Conservation (phyloP, 2,329 filamentous ascomycete genomes). For the Pestalotiopsis sp. region DNA sequence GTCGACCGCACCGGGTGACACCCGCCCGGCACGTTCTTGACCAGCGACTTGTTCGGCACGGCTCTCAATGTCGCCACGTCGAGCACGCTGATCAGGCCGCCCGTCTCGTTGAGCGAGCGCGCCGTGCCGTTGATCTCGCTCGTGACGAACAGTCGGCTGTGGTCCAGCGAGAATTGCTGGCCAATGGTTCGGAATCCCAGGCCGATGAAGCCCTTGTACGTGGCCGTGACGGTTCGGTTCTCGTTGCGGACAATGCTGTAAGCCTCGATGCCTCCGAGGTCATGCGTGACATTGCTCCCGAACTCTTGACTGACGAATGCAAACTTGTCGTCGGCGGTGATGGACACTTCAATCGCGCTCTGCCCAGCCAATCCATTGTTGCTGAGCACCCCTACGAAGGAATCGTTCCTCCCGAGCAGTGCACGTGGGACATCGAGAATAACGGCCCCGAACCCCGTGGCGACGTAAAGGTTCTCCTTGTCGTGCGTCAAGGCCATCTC, state of each 20-base stretch:
- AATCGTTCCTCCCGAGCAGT: background rate
- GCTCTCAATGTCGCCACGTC: background rate
- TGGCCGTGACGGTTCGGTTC: background rate
- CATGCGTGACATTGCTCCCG: constrained; percentile 4
- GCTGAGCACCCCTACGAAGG: constrained; percentile 1
- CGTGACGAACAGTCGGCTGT: background rate
- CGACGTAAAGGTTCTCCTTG: background rate
- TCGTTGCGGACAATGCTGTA: background rate
- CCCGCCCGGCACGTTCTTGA: constrained; percentile 1
- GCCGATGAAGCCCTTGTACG: background rate
- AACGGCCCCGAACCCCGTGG: background rate
- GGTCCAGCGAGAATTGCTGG: constrained; percentile 5
- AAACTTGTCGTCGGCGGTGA: constrained; percentile 1
- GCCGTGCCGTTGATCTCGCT: constrained; percentile 6
- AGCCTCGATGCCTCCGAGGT: constrained; percentile 2
- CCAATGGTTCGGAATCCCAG: constrained; percentile 6
- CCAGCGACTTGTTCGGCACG: background rate
- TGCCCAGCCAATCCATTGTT: background rate
- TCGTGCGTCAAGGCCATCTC: background rate
- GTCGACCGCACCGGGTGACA: background rate
- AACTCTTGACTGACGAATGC: constrained; percentile 8
- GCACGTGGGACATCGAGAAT: background rate
- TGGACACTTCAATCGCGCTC: constrained; percentile 2
- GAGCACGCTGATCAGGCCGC: background rate
- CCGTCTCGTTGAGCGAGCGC: background rate